Evolutionary conservation across 1,284 basidiomycete species (phyloP), one percentile per base, ranked within the genome.

Genomic region (Athelia psychrophila): DNA sequence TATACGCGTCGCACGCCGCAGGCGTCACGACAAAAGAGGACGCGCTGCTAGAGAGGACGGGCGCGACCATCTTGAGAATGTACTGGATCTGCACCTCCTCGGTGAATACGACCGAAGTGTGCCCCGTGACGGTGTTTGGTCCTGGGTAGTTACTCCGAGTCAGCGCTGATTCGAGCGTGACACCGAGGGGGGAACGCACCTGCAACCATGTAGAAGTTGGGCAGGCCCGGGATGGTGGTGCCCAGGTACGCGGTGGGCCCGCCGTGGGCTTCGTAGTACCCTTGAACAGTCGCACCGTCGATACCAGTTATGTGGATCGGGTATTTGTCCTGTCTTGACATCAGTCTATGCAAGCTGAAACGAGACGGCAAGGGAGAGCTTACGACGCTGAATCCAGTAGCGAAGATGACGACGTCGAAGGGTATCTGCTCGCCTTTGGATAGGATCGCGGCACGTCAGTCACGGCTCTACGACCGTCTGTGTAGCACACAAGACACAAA

Each of bases 71-170:
- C 48, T 74, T 58, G 55, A 32, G 25, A 32, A 55, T 55, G 48
- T 60, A 61, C 18, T 50, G 22, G 50, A 60, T 53, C 65, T 76
- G 75, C 2, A 68, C 52, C 54, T 79, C 78, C 47, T 73, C 71
- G 2, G 69, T 67, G 50, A 71, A 76, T 24, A 79, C 61, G 13
- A 75, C 72, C 3, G 78, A 79, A 0, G 72, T 73, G 53, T 77
- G 73, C 0, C 78, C 77, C 1, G 78, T 75, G 2, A 61, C 58
- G 0, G 72, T 75, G 55, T 79, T 79, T 0, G 78, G 77, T 12
- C 78, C 78, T 79, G 53, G n/a, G n/a, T n/a, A n/a, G n/a, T n/a
- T n/a, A n/a, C 40, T 33, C 23, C 12, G 23, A 27, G 38, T 19
- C 8, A 40, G 44, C n/a, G 54, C 38, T 18, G 27, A 20, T 22